phyloP scores from a whole-genome alignment of 495 filamentous ascomycete species.

The Parmelia sp. region DNA sequence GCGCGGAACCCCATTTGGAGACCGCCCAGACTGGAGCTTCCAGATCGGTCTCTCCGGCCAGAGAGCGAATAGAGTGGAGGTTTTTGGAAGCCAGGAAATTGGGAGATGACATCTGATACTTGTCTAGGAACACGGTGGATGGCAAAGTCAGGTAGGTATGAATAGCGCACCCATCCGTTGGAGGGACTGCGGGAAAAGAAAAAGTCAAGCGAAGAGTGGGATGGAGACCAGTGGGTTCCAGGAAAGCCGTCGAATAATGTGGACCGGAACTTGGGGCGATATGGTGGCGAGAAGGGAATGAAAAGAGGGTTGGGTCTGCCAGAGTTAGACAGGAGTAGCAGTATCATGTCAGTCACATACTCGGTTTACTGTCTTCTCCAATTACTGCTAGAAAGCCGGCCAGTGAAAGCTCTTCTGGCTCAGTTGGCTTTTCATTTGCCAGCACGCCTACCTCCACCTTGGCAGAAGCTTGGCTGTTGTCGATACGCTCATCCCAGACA shows the following conservation, averaged over 20 bases:
- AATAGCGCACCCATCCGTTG: slow-evolving; percentile 54
- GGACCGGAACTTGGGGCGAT: slow-evolving; percentile 41
- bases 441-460: slow-evolving; percentile 81
- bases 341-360: slow-evolving; percentile 39
- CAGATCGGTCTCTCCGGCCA: slow-evolving; percentile 79
- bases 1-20: slow-evolving; percentile 68
- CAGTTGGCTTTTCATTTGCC: slow-evolving; percentile 54
- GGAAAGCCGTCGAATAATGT: slow-evolving; percentile 48
- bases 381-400: slow-evolving; percentile 75
- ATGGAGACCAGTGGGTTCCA: slow-evolving; percentile 75
- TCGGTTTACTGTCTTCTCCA: slow-evolving; percentile 62
- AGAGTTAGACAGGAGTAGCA: slow-evolving; percentile 12
- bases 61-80: slow-evolving; percentile 57
- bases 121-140: slow-evolving; percentile 75
- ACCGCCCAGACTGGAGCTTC: slow-evolving; percentile 84
- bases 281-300: slow-evolving; percentile 86
- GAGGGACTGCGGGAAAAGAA: slow-evolving; percentile 31
- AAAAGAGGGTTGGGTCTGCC: slow-evolving; percentile 69
- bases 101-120: slow-evolving; percentile 65
- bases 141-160: slow-evolving; percentile 86
- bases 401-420: slow-evolving; percentile 66
- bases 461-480: slow-evolving; percentile 31
- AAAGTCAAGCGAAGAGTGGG: slow-evolving; percentile 64
- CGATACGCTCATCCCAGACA: slow-evolving; percentile 47
- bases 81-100: slow-evolving; percentile 72